Evolutionary conservation across 202 grass and related monocot species (phyloP).

Genomic region (Setaria italica): DNA sequence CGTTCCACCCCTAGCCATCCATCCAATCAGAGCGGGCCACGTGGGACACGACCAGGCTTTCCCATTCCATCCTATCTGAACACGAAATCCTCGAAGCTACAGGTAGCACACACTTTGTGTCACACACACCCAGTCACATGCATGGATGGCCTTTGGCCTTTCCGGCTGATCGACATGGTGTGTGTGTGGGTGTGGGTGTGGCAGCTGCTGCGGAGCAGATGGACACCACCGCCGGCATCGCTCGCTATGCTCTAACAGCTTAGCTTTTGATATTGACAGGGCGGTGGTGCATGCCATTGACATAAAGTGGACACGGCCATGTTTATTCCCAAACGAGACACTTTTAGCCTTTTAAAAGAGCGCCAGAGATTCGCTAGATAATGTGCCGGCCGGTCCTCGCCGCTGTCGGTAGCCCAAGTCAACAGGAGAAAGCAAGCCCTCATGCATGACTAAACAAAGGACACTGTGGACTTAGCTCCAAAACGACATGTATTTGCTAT

Average conservation of each 20-base stretch:
- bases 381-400: not conserved
- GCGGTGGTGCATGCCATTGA: slow-evolving; percentile 37
- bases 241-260: not conserved
- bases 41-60: slow-evolving; percentile 44
- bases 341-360: slow-evolving; percentile 55
- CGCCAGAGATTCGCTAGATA: slow-evolving; percentile 34
- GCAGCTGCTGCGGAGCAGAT: slow-evolving; percentile 1
- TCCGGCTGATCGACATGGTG: not conserved
- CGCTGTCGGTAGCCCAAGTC: slow-evolving; percentile 14
- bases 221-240: slow-evolving; percentile 37
- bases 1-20: not conserved
- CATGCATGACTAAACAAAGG: not conserved
- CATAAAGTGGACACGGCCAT: slow-evolving; percentile 44
- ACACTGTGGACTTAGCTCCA: not conserved
- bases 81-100: slow-evolving; percentile 18
- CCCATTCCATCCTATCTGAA: slow-evolving; percentile 45
- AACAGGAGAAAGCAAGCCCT: not conserved
- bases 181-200: not conserved
- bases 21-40: slow-evolving; percentile 4
- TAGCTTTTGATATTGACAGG: slow-evolving; percentile 48
- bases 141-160: slow-evolving; percentile 3
- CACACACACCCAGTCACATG: slow-evolving; percentile 50
- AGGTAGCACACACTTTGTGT: slow-evolving; percentile 25
- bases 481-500: not conserved
- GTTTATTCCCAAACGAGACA: slow-evolving; percentile 49